A percentile compares a stretch with the other conserved stretches of the same genome.
phyloP scores from a whole-genome alignment of 2,329 filamentous ascomycete genomes.

The Plenodomus lindquistii region DNA sequence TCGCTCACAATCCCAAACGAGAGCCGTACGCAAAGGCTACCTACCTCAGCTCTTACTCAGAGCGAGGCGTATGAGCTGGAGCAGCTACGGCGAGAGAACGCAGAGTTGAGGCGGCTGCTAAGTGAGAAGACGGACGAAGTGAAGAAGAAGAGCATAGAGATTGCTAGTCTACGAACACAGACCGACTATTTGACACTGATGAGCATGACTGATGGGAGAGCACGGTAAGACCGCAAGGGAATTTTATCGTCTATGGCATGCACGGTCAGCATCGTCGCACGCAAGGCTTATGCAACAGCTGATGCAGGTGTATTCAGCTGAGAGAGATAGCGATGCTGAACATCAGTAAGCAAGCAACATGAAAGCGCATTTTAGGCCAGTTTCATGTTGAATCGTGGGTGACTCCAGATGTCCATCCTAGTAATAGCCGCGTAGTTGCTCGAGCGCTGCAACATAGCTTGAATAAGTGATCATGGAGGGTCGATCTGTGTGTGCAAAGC shows the following conservation, averaged over 20 bases:
- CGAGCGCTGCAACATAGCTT: too few relatives aligned
- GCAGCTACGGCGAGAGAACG: conserved; percentile 25
- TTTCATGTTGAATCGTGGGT: too few relatives aligned
- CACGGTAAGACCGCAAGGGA: neutral
- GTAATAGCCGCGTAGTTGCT: too few relatives aligned
- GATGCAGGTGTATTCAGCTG: too few relatives aligned
- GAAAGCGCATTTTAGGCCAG: too few relatives aligned
- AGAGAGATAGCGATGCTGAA: too few relatives aligned
- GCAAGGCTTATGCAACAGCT: too few relatives aligned
- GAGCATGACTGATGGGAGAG: conserved; percentile 17
- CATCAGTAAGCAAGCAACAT: too few relatives aligned
- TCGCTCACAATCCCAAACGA: conserved; percentile 21
- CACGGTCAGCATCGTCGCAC: too few relatives aligned
- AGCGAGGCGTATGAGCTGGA: conserved; percentile 18
- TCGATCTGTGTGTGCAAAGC: too few relatives aligned
- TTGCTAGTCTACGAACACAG: conserved; percentile 29
- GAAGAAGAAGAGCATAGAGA: conserved; percentile 31
- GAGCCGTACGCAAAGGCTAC: conserved; percentile 15
- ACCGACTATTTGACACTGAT: conserved; percentile 33
- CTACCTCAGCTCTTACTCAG: neutral
- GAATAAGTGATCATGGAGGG: too few relatives aligned
- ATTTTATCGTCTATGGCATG: neutral
- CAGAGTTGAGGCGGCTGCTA: conserved; percentile 23
- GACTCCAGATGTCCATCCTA: too few relatives aligned
- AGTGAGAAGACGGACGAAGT: conserved; percentile 27